phyloP scores from a whole-genome alignment of 164 flowering plant species.

The Sextonia rubra region DNA sequence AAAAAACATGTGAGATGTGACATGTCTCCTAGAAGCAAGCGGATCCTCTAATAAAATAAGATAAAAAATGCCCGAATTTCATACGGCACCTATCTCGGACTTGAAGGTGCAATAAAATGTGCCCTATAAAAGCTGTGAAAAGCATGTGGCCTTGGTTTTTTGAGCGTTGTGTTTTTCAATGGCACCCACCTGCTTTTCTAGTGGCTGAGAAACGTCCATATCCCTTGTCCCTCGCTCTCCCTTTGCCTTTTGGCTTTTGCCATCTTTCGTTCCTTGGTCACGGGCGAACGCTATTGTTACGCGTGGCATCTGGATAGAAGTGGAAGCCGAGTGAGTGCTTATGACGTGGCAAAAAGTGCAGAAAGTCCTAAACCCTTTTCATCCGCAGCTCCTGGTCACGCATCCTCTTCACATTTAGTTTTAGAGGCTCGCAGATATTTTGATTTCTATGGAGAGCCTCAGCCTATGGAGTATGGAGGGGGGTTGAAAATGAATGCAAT shows the following conservation, averaged over 20 bases:
- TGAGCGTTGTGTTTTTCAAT: too few species aligned
- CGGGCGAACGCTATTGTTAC: neutral
- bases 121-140: too few species aligned
- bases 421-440: constrained; percentile 23
- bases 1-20: too few species aligned
- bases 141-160: too few species aligned
- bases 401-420: neutral
- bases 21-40: too few species aligned
- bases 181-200: neutral
- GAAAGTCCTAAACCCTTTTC: constrained; percentile 13
- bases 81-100: too few species aligned
- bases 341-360: constrained; percentile 35
- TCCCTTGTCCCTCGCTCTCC: neutral
- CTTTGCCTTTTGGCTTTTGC: neutral
- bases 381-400: constrained; percentile 19
- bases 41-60: too few species aligned
- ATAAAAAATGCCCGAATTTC: too few species aligned
- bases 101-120: too few species aligned
- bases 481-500: neutral
- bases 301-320: constrained; percentile 11
- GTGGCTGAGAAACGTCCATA: constrained; percentile 13
- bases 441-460: neutral
- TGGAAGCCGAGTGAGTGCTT: constrained; percentile 9
- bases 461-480: neutral
- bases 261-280: too few species aligned